Evolutionary conservation across 768 basidiomycete species (phyloP).

Genomic region (Pisolithus microcarpus): DNA sequence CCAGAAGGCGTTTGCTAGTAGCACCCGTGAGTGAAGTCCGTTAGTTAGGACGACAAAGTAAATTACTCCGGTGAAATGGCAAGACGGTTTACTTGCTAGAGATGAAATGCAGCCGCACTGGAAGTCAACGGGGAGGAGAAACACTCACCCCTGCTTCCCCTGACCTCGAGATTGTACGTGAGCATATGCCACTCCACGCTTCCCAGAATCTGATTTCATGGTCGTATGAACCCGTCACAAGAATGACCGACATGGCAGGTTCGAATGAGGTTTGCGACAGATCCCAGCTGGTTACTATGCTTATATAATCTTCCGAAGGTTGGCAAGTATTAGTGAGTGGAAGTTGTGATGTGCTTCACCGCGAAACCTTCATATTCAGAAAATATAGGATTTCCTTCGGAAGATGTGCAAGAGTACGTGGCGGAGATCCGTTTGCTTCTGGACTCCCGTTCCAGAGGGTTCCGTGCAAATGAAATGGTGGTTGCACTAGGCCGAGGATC

Average conservation of each 20-base stretch:
- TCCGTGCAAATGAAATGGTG: constrained; percentile 26
- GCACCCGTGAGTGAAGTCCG: constrained; percentile 13
- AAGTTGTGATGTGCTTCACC: too few relatives aligned
- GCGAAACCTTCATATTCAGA: constrained; percentile 4
- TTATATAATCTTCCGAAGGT: not conserved
- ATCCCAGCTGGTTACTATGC: not conserved
- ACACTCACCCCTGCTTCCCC: constrained; percentile 74
- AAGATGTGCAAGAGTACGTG: constrained; percentile 11
- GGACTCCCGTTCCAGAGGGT: constrained; percentile 13
- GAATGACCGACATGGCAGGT: constrained; percentile 81
- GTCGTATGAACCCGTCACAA: constrained; percentile 97
- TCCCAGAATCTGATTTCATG: constrained; percentile 99
- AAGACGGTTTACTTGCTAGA: constrained; percentile 93
- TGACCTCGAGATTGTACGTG: constrained; percentile 82
- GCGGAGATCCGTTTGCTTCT: constrained; percentile 24
- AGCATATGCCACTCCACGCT: constrained; percentile 99
- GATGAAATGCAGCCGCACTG: constrained; percentile 11
- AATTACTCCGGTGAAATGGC: constrained; percentile 94
- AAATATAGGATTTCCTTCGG: not conserved
- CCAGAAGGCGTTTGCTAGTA: constrained; percentile 80
- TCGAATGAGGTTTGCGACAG: constrained; percentile 17
- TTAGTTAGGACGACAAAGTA: constrained; percentile 6
- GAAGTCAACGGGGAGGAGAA: constrained; percentile 9
- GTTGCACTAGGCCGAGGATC: constrained; percentile 28
- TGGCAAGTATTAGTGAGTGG: too few relatives aligned